Evolutionary conservation across 2,329 filamentous ascomycete species (phyloP), one percentile per base, ranked within the genome.

Genomic region (Aspergillus fijiensis): DNA sequence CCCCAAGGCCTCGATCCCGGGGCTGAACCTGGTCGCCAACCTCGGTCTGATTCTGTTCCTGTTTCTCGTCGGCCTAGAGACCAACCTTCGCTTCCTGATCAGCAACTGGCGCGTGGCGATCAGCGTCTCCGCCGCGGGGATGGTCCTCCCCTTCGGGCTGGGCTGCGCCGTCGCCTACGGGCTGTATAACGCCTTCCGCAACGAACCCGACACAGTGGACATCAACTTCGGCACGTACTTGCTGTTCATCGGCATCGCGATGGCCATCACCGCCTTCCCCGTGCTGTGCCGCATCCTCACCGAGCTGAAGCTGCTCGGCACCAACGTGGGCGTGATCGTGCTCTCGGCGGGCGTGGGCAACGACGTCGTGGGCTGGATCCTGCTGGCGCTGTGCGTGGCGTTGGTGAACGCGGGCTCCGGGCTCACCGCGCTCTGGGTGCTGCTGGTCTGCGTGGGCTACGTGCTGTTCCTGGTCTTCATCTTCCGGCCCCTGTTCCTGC

Each of bases 231-330:
- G 83, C 2, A 82, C 85, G 2, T 89, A 85, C 65, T 81, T 87
- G 75, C 81, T 92, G 25, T 98, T 98, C 72, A 90, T 97, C 65
- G 94, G 93, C 75, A 93, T 96, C 56, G 94, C 94, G 0, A 88
- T 97, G 76, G 90, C 92, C 29, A 98, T 98, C 67, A 97, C 94
- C 1, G 87, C 87, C 14, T 89, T 98, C 69, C 94, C 94, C 0
- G 94, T 98, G 0, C 85, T 98, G 12, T 97, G 94, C 71, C 90
- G 94, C 74, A 98, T 98, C 66, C 80, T 98, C 65, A 94, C 92
- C 0, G 93, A 96, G 75, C 81, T 98, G 56, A 95, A 96, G 69
- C 81, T 98, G 53, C 86, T 98, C 4, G 80, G 85, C 57, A 95
- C 92, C 2, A 85, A 89, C 0, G 93, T 96, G 5, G 93, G 93